phyloP scores from a whole-genome alignment of 23 red algal genomes.

The Agarophyton chilense region DNA sequence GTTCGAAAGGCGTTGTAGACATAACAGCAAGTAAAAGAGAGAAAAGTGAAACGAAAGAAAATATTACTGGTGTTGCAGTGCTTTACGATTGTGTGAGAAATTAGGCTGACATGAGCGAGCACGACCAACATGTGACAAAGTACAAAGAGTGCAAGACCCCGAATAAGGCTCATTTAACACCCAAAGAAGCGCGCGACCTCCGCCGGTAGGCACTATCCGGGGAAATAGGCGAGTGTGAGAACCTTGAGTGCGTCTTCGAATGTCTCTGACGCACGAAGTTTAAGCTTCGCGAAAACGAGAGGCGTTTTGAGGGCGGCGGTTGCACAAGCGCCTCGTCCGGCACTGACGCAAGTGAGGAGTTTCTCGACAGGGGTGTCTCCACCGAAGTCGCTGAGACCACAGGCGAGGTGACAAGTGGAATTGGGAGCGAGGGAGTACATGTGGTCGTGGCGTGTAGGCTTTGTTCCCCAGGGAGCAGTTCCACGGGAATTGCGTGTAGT shows the following conservation, averaged over 20 bases:
- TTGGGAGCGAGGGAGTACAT: background rate
- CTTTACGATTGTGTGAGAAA: background rate
- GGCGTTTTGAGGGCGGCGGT: background rate
- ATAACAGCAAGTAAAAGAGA: too few relatives aligned
- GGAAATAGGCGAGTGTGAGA: slow-evolving; percentile 12
- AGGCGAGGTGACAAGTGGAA: background rate
- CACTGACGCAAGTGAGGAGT: slow-evolving; percentile 39
- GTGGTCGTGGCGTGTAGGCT: background rate
- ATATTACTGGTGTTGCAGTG: background rate
- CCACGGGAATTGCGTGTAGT: background rate
- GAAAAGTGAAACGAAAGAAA: too few relatives aligned
- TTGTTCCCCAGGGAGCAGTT: background rate
- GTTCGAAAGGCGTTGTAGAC: too few relatives aligned
- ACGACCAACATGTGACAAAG: background rate
- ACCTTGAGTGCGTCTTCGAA: slow-evolving; percentile 1
- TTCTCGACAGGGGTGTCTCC: slow-evolving; percentile 28
- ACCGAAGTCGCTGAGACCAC: background rate
- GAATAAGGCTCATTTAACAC: slow-evolving; percentile 7
- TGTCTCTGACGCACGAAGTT: background rate
- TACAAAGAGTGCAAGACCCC: too few relatives aligned
- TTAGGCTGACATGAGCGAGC: background rate
- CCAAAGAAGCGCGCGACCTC: slow-evolving; percentile 6
- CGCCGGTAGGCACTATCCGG: background rate
- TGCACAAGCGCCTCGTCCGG: background rate
- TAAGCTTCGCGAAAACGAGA: slow-evolving; percentile 2